Evolutionary conservation across 1,284 basidiomycete species (phyloP), one percentile per base, ranked within the genome.

Genomic region (Leccinum olivaceoglutinosum): DNA sequence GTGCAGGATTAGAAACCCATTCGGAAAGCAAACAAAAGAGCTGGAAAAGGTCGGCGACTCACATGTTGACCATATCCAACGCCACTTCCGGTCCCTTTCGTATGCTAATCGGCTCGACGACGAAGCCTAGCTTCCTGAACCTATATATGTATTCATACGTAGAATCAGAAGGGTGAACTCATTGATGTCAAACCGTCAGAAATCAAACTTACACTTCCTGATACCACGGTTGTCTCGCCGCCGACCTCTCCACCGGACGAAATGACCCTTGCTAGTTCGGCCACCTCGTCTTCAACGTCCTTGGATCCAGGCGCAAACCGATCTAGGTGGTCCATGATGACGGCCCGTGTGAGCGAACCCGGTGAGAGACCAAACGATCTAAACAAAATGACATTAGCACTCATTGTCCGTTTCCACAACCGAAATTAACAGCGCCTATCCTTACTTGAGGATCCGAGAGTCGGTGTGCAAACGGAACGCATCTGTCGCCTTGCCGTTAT

Each of bases 241-340:
- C 90, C 25, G 85, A 87, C 11, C 91, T 79, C 85, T 1, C 89
- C 90, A 0, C 86, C 87, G 0, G 80, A 74, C 0, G 80, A 76
- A n/a, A 91, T 74, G 2, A 86, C 88, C 11, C 87, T 79, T 62
- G 80, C 76, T 60, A 92, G 81, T 70, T 90, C 84, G 10, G 76
- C 69, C 32, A 90, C 80, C 71, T 92, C 89, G 56, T 85, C 80
- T 62, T 88, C 83, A 16, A 84, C 82, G 61, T 86, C 87, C 62
- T 76, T 72, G 4, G 84, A 80, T 21, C 83, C 84, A 2, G 84
- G 85, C 38, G 82, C 75, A 73, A 90, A 91, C 89, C 87, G 90
- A 70, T 91, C 90, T 66, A 91, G 81, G 64, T 89, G 88, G 74
- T 93, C 92, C 92, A 94, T 93, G 61, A 91, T 80, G 63, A 93